Conservation (phyloP, 257 asterid genomes). For the Primulina huaijiensis region DNA sequence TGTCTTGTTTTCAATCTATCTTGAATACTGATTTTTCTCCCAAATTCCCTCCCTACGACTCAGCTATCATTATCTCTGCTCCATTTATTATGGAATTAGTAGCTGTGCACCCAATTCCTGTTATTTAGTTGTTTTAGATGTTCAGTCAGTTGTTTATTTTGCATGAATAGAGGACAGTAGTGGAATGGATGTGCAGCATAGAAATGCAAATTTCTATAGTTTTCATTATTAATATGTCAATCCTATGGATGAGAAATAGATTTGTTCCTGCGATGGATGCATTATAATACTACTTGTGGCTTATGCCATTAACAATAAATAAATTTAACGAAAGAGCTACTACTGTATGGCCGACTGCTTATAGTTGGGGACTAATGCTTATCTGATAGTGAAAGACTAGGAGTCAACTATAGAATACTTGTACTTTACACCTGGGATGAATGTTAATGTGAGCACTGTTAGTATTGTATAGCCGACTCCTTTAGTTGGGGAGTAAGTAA, state of each 20-base stretch:
- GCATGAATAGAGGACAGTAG: neutral
- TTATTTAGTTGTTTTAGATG: neutral
- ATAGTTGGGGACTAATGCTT: neutral
- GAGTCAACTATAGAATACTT: neutral
- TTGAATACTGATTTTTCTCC: neutral
- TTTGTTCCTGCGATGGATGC: neutral
- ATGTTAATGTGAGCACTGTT: constrained; percentile 6
- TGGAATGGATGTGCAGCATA: neutral
- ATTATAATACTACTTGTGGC: neutral
- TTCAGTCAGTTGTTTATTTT: neutral
- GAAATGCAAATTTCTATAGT: neutral
- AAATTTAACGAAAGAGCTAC: neutral
- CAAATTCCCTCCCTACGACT: neutral
- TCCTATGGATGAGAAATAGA: neutral
- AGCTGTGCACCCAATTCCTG: too few relatives aligned
- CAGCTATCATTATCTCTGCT: neutral
- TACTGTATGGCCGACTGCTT: neutral
- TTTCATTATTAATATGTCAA: neutral
- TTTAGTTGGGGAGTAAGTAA: neutral
- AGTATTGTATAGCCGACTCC: neutral
- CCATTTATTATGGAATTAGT: too few relatives aligned
- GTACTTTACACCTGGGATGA: neutral
- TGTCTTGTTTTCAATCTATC: too few relatives aligned
- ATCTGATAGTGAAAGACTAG: neutral
- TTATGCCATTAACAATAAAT: neutral